Evolutionary conservation across 208 protist species (phyloP), one percentile per base, ranked within the genome.

Genomic region (Leishmania tarentolae): DNA sequence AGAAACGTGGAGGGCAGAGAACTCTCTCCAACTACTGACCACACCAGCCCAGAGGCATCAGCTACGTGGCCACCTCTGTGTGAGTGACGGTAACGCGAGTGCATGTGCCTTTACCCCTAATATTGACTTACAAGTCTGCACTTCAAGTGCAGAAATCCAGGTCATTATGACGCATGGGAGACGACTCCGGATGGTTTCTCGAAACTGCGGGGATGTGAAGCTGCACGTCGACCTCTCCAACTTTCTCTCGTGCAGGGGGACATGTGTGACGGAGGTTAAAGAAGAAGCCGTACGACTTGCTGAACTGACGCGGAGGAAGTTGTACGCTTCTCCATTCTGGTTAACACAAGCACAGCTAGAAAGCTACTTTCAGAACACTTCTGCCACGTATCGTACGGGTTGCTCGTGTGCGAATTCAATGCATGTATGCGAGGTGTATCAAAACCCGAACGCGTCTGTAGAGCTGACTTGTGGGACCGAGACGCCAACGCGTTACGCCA

Each of bases 241-340:
- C 9, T 88, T 87, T 52, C 86, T 95, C 40, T 91, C 89, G 0
- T 83, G 81, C 40, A 73, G 79, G 19, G 91, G 91, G 17, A 52
- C 69, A 0, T 71, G 84, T 53, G 70, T 93, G 31, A 89, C 85
- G 31, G 37, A 66, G 6, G 81, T 84, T 13, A 19, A 75, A n/a
- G 24, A 78, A 1, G 47, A 84, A 24, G n/a, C 83, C 21, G 47
- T 69, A 3, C 44, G 15, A 9, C 76, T 93, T 11, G 28, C 31
- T 2, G 42, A 24, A 52, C 53, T 71, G 3, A 82, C 86, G 31
- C 63, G 53, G 19, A 19, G 35, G 8, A 31, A 63, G 28, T 52
- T 13, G 4, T 93, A 92, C 47, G 44, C 47, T 9, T 87, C 83
- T 0, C 92, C 90, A 4, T 95, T 95, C 82, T 95, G 92, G 92